phyloP scores from a whole-genome alignment of 768 basidiomycete species.

The Tulasnella sp. region DNA sequence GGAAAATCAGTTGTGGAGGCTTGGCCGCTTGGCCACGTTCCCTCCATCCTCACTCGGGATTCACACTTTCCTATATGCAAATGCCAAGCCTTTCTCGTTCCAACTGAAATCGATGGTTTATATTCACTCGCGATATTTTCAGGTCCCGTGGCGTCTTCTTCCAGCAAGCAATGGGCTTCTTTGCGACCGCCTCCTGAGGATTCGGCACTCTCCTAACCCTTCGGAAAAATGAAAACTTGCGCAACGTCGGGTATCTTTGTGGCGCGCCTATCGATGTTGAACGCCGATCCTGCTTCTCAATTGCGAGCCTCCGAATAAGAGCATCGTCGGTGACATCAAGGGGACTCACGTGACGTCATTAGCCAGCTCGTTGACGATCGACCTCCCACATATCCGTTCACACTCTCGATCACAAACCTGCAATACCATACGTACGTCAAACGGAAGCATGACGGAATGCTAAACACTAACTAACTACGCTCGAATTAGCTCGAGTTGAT shows the following conservation, averaged over 20 bases:
- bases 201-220: background rate
- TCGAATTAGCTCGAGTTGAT: no score
- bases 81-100: no score
- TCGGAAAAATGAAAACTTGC: no score
- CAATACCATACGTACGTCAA: no score
- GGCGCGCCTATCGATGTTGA: background rate
- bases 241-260: background rate
- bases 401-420: no score
- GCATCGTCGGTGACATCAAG: conserved; percentile 8
- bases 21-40: conserved; percentile 9
- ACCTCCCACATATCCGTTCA: background rate
- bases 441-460: no score
- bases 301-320: background rate
- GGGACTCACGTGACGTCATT: background rate
- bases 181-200: background rate
- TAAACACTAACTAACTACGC: no score
- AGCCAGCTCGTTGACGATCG: background rate
- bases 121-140: no score
- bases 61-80: background rate
- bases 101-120: no score
- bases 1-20: background rate
- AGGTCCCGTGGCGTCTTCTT: no score
- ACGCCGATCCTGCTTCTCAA: background rate
- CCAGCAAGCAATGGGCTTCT: background rate
- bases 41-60: background rate